Conservation (phyloP, 768 basidiomycete species). For the Podaxis pistillaris region DNA sequence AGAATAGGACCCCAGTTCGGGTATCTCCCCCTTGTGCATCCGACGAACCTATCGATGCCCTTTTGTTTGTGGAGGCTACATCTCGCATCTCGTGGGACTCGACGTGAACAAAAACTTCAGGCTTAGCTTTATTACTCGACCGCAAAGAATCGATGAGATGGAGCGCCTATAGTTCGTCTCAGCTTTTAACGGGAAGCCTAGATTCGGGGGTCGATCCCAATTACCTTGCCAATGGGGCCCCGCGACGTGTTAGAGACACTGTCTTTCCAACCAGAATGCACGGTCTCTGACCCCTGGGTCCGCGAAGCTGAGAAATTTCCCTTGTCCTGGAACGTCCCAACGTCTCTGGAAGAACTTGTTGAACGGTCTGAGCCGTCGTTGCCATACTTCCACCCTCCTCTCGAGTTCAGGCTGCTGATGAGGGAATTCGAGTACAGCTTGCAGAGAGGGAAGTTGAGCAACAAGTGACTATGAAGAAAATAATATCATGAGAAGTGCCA, state of each 20-base stretch:
- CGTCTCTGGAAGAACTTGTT: not conserved
- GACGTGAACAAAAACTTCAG: not conserved
- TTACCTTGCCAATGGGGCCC: not conserved
- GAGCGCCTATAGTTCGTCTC: not conserved
- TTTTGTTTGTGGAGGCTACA: not conserved
- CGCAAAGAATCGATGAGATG: not conserved
- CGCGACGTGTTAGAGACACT: not conserved
- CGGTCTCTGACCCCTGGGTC: not conserved
- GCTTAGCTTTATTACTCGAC: not conserved
- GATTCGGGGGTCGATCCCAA: not conserved
- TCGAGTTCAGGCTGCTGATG: conserved; percentile 34
- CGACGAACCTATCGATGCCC: not conserved
- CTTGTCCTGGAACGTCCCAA: not conserved
- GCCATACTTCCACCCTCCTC: not conserved
- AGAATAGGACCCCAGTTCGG: not conserved
- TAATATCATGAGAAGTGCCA: not conserved
- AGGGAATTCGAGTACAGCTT: conserved; percentile 42
- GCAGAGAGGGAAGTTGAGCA: conserved; percentile 36
- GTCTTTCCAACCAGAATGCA: not conserved
- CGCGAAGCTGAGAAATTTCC: not conserved
- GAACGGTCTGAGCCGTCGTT: not conserved
- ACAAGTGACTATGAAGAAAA: conserved; percentile 27
- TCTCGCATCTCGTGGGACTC: not conserved
- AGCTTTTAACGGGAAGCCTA: not conserved
- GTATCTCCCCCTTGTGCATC: not conserved